Percentiles rank a stretch among this genome's conserved stretches.
These are phyloP conservation scores for Ceratobasidium sp. DNA, from an alignment of 1,284 basidiomycete species.

Conservation along the genomic window DNA sequence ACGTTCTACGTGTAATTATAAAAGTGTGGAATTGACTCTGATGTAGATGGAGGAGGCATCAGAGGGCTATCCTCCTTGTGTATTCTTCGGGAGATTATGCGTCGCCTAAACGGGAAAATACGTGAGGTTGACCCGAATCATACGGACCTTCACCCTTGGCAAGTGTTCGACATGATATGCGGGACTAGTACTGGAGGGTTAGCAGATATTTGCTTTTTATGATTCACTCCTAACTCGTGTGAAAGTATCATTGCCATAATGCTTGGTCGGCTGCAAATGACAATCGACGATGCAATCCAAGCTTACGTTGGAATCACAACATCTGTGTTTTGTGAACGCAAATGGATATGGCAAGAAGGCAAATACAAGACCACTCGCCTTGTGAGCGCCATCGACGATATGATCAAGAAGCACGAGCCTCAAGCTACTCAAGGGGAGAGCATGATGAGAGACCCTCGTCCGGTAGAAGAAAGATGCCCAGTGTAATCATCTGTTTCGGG, in stretches of 20 bases:
- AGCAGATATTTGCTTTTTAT: neutral
- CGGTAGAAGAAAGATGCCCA: too few relatives aligned
- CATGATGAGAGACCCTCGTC: too few relatives aligned
- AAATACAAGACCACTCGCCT: neutral
- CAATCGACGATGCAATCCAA: slow-evolving; percentile 47
- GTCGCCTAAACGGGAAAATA: neutral
- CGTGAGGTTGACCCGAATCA: neutral
- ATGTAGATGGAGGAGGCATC: too few relatives aligned
- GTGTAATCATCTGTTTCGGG: too few relatives aligned
- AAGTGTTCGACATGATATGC: slow-evolving; percentile 33
- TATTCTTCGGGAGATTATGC: slow-evolving; percentile 15
- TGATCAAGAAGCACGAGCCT: too few relatives aligned
- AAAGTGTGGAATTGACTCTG: neutral
- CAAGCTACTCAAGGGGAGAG: too few relatives aligned
- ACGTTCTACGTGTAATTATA: too few relatives aligned
- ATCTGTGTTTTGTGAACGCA: too few relatives aligned
- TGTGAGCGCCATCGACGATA: too few relatives aligned
- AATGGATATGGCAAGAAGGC: neutral
- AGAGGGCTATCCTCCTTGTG: slow-evolving; percentile 11
- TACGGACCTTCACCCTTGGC: neutral
- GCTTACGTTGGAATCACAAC: slow-evolving; percentile 46
- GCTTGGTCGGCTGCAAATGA: slow-evolving; percentile 49
- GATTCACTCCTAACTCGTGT: neutral
- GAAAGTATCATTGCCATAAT: slow-evolving; percentile 49
- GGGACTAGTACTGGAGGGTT: slow-evolving; percentile 40